Evolutionary conservation across 768 basidiomycete species (phyloP).

Genomic region (Pleurotus platypus): DNA sequence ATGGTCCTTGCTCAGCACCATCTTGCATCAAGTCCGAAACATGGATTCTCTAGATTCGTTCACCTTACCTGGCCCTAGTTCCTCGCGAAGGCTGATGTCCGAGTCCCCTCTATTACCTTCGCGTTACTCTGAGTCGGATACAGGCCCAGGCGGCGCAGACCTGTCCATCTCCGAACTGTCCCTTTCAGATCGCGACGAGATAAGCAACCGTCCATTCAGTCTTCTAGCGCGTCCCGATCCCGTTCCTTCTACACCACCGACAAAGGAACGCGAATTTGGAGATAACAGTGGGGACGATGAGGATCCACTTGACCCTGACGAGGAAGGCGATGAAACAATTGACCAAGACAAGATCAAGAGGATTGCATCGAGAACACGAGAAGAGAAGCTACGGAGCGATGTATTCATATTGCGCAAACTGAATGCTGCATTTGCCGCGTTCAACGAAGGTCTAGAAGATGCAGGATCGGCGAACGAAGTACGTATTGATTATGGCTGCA

Average conservation of each 20-base stretch:
- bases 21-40: neutral
- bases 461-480: slow-evolving; percentile 73
- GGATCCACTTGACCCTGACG: neutral
- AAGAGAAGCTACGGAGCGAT: slow-evolving; percentile 76
- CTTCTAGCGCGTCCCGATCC: slow-evolving; percentile 19
- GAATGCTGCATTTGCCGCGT: slow-evolving; percentile 64
- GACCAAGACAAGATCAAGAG: slow-evolving; percentile 11
- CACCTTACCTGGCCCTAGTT: neutral
- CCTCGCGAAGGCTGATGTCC: slow-evolving; percentile 31
- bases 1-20: no score
- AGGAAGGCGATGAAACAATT: neutral
- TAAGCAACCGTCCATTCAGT: slow-evolving; percentile 22
- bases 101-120: slow-evolving; percentile 32
- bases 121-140: slow-evolving; percentile 24
- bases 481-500: slow-evolving; percentile 13
- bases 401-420: slow-evolving; percentile 69
- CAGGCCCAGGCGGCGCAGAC: slow-evolving; percentile 44
- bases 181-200: slow-evolving; percentile 28
- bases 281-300: slow-evolving; percentile 9
- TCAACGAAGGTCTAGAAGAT: slow-evolving; percentile 64
- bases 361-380: slow-evolving; percentile 33
- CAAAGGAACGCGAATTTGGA: neutral
- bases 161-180: slow-evolving; percentile 58
- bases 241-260: slow-evolving; percentile 10
- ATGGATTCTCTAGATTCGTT: slow-evolving; percentile 4